Evolutionary conservation across 1,284 basidiomycete genomes (phyloP), one percentile per base, ranked within the genome.

Genomic region (Ustilago lituana): DNA sequence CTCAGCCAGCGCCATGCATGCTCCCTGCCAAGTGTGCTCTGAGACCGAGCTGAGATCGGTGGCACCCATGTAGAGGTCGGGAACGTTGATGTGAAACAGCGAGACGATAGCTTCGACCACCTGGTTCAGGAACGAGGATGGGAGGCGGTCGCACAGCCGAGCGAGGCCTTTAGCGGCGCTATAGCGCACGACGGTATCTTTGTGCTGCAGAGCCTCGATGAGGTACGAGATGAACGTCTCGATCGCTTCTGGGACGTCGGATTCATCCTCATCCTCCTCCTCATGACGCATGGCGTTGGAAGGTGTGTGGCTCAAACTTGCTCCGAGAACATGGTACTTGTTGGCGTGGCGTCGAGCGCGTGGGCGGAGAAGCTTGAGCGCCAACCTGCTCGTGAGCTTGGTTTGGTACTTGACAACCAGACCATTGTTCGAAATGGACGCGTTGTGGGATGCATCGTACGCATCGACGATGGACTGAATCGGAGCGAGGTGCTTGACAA

Each of bases 121-220:
- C 81, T 98, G 93, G 27, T 87, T 85, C 0, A 88, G 85, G 74
- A 94, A 90, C 12, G 89, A 88, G 0, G 82, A 59, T 2, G 95
- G 92, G 0, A 98, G 86, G 14, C 91, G 87, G 63, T 91, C 89
- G 1, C 92, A 87, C 36, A 98, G 87, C 7, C 94, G 89, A 5
- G 94, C 91, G 11, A 98, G 84, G 23, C 92, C 93, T 83, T 98
- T 99, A 5, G 96, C 92, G 2, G 92, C 88, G 10, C 94, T 94
- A 87, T 93, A 98, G 41, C 96, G 90, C 19, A 98, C 93, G 26
- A 94, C 85, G 0, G 96, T 97, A 79, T 98, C 94, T 92, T 96
- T 92, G 83, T 98, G 93, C 76, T 92, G 89, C 19, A 98, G 83
- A 11, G 86, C 85, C 26, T 85, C 85, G 77, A 98, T 88, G 2